A percentile compares a stretch with the other conserved stretches of the same genome.
These are phyloP conservation scores for Gloeophyllum trabeum DNA, from an alignment of 768 basidiomycete species.

Conservation along the genomic window DNA sequence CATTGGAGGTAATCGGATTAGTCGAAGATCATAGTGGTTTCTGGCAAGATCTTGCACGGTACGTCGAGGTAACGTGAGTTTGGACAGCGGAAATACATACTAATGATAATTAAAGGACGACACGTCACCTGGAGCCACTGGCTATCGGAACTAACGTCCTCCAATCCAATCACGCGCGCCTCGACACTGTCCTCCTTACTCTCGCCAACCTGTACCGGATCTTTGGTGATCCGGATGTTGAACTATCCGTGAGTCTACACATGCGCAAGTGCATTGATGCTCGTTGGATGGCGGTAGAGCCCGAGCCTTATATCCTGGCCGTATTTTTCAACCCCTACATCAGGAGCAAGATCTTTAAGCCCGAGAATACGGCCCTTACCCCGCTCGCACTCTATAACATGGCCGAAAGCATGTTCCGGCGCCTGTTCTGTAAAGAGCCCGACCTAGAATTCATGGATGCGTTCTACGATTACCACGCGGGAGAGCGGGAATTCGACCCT, in stretches of 20 bases:
- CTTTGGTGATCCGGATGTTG: slow-evolving; percentile 7
- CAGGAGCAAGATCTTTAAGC: slow-evolving; percentile 5
- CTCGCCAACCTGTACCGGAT: slow-evolving; percentile 11
- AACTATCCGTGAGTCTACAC: too few relatives aligned
- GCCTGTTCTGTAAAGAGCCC: slow-evolving; percentile 3
- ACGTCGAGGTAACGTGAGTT: background rate
- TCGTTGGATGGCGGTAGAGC: slow-evolving; percentile 22
- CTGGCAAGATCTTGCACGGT: slow-evolving; percentile 4
- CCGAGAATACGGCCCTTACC: background rate
- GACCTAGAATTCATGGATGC: slow-evolving; percentile 1
- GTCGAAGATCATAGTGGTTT: slow-evolving; percentile 1
- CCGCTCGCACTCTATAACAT: slow-evolving; percentile 2
- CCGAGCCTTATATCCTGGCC: slow-evolving; percentile 22
- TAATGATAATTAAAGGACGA: background rate
- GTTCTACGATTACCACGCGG: slow-evolving; percentile 5
- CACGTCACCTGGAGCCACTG: slow-evolving; percentile 8
- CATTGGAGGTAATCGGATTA: background rate
- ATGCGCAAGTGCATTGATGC: slow-evolving; percentile 15
- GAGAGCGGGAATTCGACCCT: slow-evolving; percentile 2
- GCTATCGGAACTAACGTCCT: slow-evolving; percentile 9
- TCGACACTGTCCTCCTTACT: slow-evolving; percentile 9
- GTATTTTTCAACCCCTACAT: slow-evolving; percentile 23
- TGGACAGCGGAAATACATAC: background rate
- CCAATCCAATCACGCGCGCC: slow-evolving; percentile 2
- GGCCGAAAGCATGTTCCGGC: slow-evolving; percentile 3